A percentile compares a stretch with the other conserved stretches of the same genome.
Conservation (phyloP, 768 basidiomycete species). For the Russula vinacea region DNA sequence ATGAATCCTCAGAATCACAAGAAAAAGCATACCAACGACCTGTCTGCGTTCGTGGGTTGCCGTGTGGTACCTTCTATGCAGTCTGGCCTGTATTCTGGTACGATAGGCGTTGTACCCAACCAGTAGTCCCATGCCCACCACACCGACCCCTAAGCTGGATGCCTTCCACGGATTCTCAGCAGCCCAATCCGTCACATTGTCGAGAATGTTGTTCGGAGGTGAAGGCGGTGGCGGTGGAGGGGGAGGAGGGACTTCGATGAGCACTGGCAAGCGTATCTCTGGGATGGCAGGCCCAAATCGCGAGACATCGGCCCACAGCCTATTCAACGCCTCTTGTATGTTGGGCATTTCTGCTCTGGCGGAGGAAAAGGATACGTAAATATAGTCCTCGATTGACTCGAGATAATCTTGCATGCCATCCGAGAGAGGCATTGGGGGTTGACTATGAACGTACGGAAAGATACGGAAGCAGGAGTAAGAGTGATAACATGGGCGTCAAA, state of each 20-base stretch:
- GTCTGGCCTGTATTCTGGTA: conserved; percentile 30
- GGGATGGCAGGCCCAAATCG: conserved; percentile 61
- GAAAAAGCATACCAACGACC: conserved; percentile 43
- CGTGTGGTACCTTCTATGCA: conserved; percentile 32
- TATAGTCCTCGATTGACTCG: conserved; percentile 69
- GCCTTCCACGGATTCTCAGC: conserved; percentile 59
- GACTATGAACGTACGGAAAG: neutral
- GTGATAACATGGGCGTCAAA: neutral
- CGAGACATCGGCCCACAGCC: conserved; percentile 74
- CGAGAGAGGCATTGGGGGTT: conserved; percentile 23
- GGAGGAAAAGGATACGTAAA: conserved; percentile 53
- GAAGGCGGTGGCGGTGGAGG: conserved; percentile 47
- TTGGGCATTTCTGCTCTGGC: conserved; percentile 60
- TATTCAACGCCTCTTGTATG: conserved; percentile 61
- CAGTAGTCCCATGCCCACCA: conserved; percentile 59
- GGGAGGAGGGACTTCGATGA: conserved; percentile 72
- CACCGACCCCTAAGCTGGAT: conserved; percentile 52
- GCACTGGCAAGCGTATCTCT: conserved; percentile 57
- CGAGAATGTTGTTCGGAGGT: conserved; percentile 44
- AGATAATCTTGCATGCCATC: conserved; percentile 34
- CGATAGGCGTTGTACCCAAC: conserved; percentile 49
- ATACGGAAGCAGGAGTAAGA: neutral
- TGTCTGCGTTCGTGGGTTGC: conserved; percentile 41
- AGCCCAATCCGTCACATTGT: conserved; percentile 51
- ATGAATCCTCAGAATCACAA: conserved; percentile 8